phyloP scores from a whole-genome alignment of 176 grass and related monocot genomes.

The Zoysia pacifica region DNA sequence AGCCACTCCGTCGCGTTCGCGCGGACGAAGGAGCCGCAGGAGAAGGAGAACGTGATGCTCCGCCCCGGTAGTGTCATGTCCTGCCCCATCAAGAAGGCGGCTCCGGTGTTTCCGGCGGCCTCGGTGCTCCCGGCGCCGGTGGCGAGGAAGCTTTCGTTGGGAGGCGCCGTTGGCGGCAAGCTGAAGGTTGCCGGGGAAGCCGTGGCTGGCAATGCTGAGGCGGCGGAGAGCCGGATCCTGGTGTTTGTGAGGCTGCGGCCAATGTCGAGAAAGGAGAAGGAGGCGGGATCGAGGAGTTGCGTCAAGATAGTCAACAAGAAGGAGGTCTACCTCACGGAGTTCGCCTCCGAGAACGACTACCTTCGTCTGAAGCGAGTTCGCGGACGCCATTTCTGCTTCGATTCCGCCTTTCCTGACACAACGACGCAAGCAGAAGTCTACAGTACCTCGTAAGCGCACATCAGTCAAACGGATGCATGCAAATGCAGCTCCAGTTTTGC shows the following conservation, averaged over 20 bases:
- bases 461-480: background rate
- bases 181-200: slow-evolving; percentile 28
- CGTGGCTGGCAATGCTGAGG: slow-evolving; percentile 41
- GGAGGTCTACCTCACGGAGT: slow-evolving; percentile 84
- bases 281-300: slow-evolving; percentile 64
- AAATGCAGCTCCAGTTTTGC: background rate
- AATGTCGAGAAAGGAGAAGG: slow-evolving; percentile 78
- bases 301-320: slow-evolving; percentile 92
- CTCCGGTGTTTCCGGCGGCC: background rate
- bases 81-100: slow-evolving; percentile 61
- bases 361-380: slow-evolving; percentile 80
- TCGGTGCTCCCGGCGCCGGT: slow-evolving; percentile 2
- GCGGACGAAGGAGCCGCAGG: slow-evolving; percentile 30
- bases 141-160: slow-evolving; percentile 70
- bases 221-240: slow-evolving; percentile 53
- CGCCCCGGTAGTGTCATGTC: slow-evolving; percentile 32
- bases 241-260: slow-evolving; percentile 86
- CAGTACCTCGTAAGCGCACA: slow-evolving; percentile 66
- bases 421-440: slow-evolving; percentile 82
- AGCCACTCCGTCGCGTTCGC: slow-evolving; percentile 46
- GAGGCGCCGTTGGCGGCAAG: slow-evolving; percentile 52
- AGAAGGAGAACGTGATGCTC: slow-evolving; percentile 53
- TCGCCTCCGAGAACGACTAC: slow-evolving; percentile 81
- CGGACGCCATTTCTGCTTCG: slow-evolving; percentile 93
- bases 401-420: slow-evolving; percentile 76